Conservation (phyloP, 225 moss, liverwort and hornwort genomes). For the Pleurozium schreberi region DNA sequence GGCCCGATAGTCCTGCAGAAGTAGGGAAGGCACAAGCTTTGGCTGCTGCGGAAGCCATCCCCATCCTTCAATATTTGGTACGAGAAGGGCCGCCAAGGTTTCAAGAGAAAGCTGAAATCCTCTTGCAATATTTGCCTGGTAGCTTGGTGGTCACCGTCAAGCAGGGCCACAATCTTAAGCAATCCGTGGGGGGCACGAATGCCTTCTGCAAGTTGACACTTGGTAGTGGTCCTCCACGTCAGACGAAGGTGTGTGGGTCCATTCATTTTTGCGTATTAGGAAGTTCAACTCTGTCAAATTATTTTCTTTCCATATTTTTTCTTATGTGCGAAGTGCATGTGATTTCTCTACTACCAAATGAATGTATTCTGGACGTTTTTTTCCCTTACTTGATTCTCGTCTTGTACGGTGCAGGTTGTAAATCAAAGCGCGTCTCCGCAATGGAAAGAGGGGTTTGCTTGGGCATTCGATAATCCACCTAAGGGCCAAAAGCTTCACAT, state of each 20-base stretch:
- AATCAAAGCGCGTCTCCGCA: slow-evolving; percentile 79
- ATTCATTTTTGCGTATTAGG: neutral
- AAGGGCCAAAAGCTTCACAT: slow-evolving; percentile 97
- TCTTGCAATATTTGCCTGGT: slow-evolving; percentile 83
- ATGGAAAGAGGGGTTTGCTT: slow-evolving; percentile 98
- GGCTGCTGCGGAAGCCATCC: slow-evolving; percentile 93
- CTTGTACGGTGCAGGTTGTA: slow-evolving; percentile 56
- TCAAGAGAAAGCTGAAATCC: slow-evolving; percentile 77
- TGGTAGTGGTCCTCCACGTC: slow-evolving; percentile 87
- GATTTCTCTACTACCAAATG: neutral
- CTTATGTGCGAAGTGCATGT: neutral
- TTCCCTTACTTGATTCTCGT: neutral
- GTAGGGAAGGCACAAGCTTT: slow-evolving; percentile 71
- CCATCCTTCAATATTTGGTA: slow-evolving; percentile 78
- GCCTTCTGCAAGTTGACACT: slow-evolving; percentile 99
- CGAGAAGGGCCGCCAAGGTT: slow-evolving; percentile 64
- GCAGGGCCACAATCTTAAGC: slow-evolving; percentile 86
- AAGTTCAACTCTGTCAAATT: neutral
- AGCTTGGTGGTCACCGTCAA: slow-evolving; percentile 97
- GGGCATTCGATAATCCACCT: slow-evolving; percentile 97
- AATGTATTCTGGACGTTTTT: neutral
- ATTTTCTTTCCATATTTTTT: neutral
- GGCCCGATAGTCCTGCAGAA: slow-evolving; percentile 75
- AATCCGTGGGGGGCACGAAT: slow-evolving; percentile 94
- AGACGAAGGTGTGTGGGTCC: slow-evolving; percentile 61